Base-by-base conservation (phyloP, 257 asterid species). In the Nicotiana attenuata region DNA sequence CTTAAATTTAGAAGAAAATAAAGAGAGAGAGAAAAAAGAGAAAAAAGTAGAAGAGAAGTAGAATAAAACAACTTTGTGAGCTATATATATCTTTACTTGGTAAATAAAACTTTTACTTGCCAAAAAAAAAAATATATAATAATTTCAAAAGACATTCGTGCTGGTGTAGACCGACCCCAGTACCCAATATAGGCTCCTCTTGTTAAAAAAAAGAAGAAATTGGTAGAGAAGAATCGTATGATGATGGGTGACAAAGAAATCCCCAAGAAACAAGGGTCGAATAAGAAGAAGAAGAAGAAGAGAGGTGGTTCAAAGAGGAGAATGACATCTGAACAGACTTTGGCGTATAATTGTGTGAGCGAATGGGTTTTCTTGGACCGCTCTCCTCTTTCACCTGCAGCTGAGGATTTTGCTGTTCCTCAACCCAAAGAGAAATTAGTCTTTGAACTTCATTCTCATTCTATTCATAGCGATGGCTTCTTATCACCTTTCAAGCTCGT, bases 291-390 rank as follows among this genome's bases (percentile, higher is more conserved):
- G 92, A 96, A 96, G 81, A 94, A 89, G 89, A 96, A 96, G 93
- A 91, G 98, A 82, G 98, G 98, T 20, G 99, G 98, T 77, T 89
- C 93, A 10, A 96, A 93, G 88, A 94, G 93, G 91, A 96, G 86
- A 80, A 82, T 94, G 97, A 93, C 92, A 63, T 83, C 83, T 41
- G 99, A 96, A 86, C 97, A 96, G 81, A 92, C 97, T 0, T 91
- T 81, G 78, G 99, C 99, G 1, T 92, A 94, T 84, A 94, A 90
- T 77, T 92, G 93, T 57, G 97, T 96, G 71, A 85, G 90, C 28
- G 97, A 94, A 80, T 96, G 99, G 98, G 96, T 96, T 83, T 93
- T 83, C 82, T 77, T 92, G 91, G 98, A 88, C 80, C 88, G 87
- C 66, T 85, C 93, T 13, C 65, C 71, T 78, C 3, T 9, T 26